These are phyloP conservation scores for Epichloe baconii DNA, from an alignment of 2,329 filamentous ascomycete genomes.

Conservation along the genomic window DNA sequence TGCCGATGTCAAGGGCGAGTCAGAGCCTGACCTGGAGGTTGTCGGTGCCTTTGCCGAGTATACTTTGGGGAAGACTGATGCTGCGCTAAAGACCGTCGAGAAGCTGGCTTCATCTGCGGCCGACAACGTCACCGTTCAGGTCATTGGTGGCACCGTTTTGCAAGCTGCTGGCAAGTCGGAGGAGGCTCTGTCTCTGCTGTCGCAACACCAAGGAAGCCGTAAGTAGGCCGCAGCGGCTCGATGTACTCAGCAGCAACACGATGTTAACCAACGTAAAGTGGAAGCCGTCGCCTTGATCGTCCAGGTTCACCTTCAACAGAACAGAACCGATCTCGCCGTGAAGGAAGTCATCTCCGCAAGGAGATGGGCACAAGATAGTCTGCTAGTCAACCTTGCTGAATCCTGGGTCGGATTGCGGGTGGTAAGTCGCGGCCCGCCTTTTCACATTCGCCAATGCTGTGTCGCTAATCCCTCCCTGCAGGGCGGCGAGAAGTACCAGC, in stretches of 20 bases:
- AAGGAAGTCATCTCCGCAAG: constrained; percentile 82
- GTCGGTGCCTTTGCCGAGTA: constrained; percentile 63
- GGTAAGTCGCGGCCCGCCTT: constrained; percentile 32
- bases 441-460: neutral
- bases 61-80: constrained; percentile 42
- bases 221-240: constrained; percentile 22
- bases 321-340: constrained; percentile 76
- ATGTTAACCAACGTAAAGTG: constrained; percentile 29
- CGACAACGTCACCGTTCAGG: constrained; percentile 70
- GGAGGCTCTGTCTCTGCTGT: constrained; percentile 66
- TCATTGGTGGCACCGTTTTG: constrained; percentile 69
- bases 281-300: constrained; percentile 75
- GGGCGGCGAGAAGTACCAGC: constrained; percentile 93
- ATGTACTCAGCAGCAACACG: neutral
- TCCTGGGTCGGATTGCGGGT: constrained; percentile 85
- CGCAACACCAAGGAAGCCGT: constrained; percentile 79
- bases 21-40: constrained; percentile 62
- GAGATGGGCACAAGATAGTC: constrained; percentile 88
- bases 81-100: constrained; percentile 51
- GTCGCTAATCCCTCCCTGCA: constrained; percentile 26
- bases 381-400: constrained; percentile 88
- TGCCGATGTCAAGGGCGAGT: constrained; percentile 50
- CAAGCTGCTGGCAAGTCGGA: constrained; percentile 72
- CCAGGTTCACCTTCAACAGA: constrained; percentile 86
- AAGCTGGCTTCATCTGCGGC: constrained; percentile 51